A percentile compares a stretch with the other conserved stretches of the same genome.
Conservation (phyloP, 257 asterid species). For the Lithospermum erythrorhizon region DNA sequence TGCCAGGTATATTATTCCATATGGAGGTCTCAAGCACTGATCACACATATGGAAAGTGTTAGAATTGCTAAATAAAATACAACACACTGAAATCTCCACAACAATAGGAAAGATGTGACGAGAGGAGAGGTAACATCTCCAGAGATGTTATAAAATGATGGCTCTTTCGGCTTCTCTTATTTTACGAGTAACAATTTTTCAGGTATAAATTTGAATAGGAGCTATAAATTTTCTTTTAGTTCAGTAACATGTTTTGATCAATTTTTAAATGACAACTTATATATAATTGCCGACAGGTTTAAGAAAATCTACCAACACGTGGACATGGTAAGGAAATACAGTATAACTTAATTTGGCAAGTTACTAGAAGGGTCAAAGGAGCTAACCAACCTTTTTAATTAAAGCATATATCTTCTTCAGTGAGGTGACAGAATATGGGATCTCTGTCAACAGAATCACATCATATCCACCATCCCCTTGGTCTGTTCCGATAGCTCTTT, state of each 20-base stretch:
- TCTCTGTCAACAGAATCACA: conserved; percentile 26
- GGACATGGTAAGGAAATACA: too few species aligned
- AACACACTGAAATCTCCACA: background rate
- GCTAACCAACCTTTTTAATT: conserved; percentile 19
- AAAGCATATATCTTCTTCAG: conserved; percentile 26
- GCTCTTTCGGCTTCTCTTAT: too few species aligned
- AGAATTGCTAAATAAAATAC: background rate
- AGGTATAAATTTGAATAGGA: too few species aligned
- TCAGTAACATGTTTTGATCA: too few species aligned
- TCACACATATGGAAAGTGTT: background rate
- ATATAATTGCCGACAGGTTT: too few species aligned
- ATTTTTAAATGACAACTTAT: too few species aligned
- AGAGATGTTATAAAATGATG: too few species aligned
- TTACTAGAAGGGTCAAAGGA: background rate
- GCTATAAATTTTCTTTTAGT: too few species aligned
- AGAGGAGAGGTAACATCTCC: background rate
- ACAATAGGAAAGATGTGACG: background rate
- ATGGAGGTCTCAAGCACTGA: conserved; percentile 31
- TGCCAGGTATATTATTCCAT: conserved; percentile 29
- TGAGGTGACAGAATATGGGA: conserved; percentile 23
- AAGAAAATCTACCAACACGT: too few species aligned
- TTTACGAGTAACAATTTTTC: too few species aligned
- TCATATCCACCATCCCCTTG: conserved; percentile 28
- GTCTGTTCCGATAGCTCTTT: conserved; percentile 22
- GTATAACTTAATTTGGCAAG: background rate